Conservation (phyloP, 208 protist species). For the Novymonas esmeraldas region DNA sequence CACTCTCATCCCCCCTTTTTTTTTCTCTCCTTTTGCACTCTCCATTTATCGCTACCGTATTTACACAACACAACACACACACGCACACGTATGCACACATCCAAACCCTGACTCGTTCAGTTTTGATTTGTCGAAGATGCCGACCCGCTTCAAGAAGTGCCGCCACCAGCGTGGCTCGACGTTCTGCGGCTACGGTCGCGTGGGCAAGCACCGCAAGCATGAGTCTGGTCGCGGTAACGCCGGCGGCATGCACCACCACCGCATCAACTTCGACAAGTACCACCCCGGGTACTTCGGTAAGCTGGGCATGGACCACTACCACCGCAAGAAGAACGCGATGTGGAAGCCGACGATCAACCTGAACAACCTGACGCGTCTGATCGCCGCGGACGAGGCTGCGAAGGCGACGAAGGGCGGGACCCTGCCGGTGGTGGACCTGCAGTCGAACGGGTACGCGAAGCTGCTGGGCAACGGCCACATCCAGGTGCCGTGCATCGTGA, state of each 20-base stretch:
- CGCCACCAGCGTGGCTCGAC: constrained; percentile 93
- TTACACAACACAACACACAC: constrained; percentile 12
- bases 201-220: constrained; percentile 99
- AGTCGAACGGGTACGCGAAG: constrained; percentile 98
- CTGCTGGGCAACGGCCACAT: constrained; percentile 99
- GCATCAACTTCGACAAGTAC: constrained; percentile 99
- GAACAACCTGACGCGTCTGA: constrained; percentile 98
- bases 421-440: constrained; percentile 99
- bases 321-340: constrained; percentile 92
- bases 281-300: constrained; percentile 99
- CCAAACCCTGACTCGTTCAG: background rate
- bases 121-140: constrained; percentile 47
- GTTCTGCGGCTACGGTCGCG: constrained; percentile 92
- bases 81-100: background rate
- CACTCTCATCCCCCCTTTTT: no score
- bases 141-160: constrained; percentile 92
- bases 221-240: constrained; percentile 99
- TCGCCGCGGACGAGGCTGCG: constrained; percentile 91
- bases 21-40: constrained; percentile 20
- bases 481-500: constrained; percentile 99
- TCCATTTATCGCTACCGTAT: constrained; percentile 12
- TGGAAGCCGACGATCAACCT: constrained; percentile 98
- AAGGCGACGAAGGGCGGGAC: constrained; percentile 81
- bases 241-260: constrained; percentile 99
- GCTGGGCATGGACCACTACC: constrained; percentile 99